These are phyloP conservation scores for Acacia concinna DNA, from an alignment of 331 rosid genomes.

Conservation along the genomic window DNA sequence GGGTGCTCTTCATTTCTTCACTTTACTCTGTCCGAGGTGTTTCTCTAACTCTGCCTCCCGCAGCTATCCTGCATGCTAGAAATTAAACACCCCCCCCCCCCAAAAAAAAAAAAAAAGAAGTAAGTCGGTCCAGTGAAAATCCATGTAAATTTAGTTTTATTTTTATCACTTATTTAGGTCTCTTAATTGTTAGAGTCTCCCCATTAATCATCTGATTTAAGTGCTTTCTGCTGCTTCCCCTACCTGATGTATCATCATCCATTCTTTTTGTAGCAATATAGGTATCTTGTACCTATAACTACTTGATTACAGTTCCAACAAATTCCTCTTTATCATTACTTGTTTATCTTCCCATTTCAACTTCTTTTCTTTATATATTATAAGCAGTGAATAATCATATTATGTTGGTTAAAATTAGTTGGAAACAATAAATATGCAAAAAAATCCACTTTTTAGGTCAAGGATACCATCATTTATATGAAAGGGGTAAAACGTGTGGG, in stretches of 20 bases:
- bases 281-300: slow-evolving; percentile 61
- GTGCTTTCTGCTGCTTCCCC: slow-evolving; percentile 67
- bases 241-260: slow-evolving; percentile 44
- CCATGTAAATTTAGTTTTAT: slow-evolving; percentile 61
- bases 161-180: slow-evolving; percentile 39
- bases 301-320: slow-evolving; percentile 53
- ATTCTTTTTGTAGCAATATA: slow-evolving; percentile 64
- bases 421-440: too few relatives aligned
- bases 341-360: background rate
- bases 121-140: slow-evolving; percentile 40
- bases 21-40: slow-evolving; percentile 66
- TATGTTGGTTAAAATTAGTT: too few relatives aligned
- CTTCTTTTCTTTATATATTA: background rate
- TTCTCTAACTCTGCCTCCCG: slow-evolving; percentile 68
- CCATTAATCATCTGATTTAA: slow-evolving; percentile 39
- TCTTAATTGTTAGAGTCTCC: slow-evolving; percentile 43
- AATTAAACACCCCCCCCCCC: slow-evolving; percentile 2
- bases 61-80: slow-evolving; percentile 60
- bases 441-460: too few relatives aligned
- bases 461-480: too few relatives aligned
- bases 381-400: too few relatives aligned
- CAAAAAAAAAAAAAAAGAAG: background rate
- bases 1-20: slow-evolving; percentile 58
- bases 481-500: too few relatives aligned
- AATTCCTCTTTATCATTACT: slow-evolving; percentile 26